These are phyloP conservation scores for Arthrobotrys musiformis DNA, from an alignment of 2,329 filamentous ascomycete genomes.

Conservation along the genomic window DNA sequence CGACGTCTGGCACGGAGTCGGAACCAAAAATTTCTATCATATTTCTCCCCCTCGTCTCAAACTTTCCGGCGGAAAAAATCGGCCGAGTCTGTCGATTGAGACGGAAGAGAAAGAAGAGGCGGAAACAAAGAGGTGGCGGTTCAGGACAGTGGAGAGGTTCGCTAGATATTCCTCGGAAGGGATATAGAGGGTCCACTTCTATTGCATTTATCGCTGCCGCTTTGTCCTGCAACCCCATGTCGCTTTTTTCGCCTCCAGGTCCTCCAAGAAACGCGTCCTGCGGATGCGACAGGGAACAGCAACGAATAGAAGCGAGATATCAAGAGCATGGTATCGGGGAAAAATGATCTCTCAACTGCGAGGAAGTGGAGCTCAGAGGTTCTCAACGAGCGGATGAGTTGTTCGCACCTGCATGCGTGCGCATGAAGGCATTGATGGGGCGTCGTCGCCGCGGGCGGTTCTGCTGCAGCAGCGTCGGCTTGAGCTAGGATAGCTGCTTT, in stretches of 20 bases:
- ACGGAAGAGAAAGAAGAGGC: slow-evolving; percentile 1
- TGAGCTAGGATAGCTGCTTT: background rate
- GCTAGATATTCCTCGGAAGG: slow-evolving; percentile 41
- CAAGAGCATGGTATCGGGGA: background rate
- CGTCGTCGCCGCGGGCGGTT: slow-evolving; percentile 32
- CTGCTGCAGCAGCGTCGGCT: background rate
- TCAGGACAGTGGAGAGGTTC: slow-evolving; percentile 16
- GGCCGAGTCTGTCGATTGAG: background rate
- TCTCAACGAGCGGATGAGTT: slow-evolving; percentile 19
- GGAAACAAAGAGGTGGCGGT: slow-evolving; percentile 18
- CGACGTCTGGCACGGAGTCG: background rate
- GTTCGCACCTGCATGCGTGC: slow-evolving; percentile 11
- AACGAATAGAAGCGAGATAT: slow-evolving; percentile 30
- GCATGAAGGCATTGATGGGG: background rate
- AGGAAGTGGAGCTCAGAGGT: slow-evolving; percentile 6
- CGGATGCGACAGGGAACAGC: slow-evolving; percentile 5
- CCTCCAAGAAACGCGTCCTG: slow-evolving; percentile 38
- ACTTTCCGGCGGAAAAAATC: background rate
- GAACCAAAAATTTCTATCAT: background rate
- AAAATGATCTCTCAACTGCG: slow-evolving; percentile 11
- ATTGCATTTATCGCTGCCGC: slow-evolving; percentile 37
- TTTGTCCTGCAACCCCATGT: slow-evolving; percentile 9
- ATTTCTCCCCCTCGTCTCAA: background rate
- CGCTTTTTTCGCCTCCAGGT: background rate
- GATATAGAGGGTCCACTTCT: slow-evolving; percentile 19